These are phyloP conservation scores for Ocimum tenuiflorum DNA, from an alignment of 257 asterid genomes.

Conservation along the genomic window DNA sequence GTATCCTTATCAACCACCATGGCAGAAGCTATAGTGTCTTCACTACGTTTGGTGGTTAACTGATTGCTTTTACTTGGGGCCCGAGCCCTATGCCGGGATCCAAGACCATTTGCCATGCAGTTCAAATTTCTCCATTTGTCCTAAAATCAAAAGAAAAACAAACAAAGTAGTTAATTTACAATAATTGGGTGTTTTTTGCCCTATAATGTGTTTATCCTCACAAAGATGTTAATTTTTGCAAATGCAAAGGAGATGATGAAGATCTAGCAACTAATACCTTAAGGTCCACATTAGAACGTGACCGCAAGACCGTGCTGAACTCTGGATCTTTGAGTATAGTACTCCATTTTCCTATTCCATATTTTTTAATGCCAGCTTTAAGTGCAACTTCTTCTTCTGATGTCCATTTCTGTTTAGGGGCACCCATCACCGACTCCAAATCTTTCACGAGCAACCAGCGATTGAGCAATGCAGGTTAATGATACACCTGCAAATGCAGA, in stretches of 20 bases:
- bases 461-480: background rate
- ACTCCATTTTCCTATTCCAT: constrained; percentile 97
- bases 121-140: constrained; percentile 97
- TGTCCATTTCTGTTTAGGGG: constrained; percentile 98
- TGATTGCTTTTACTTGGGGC: constrained; percentile 35
- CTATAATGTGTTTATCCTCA: constrained; percentile 8
- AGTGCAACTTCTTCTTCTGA: constrained; percentile 98
- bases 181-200: background rate
- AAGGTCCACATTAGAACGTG: constrained; percentile 97
- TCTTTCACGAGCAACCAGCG: constrained; percentile 18
- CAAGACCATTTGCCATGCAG: constrained; percentile 74
- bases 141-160: constrained; percentile 29
- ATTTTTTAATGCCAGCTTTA: constrained; percentile 81
- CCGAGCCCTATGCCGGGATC: constrained; percentile 77
- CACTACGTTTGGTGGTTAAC: constrained; percentile 42
- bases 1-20: constrained; percentile 28
- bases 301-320: constrained; percentile 52
- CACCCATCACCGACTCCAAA: constrained; percentile 62
- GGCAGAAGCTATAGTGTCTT: constrained; percentile 21
- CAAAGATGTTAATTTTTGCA: background rate
- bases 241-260: constrained; percentile 8
- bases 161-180: background rate
- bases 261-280: constrained; percentile 44
- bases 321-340: constrained; percentile 91
- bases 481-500: constrained; percentile 16